Conservation (phyloP, 2,329 filamentous ascomycete species). For the Venturia aucupariae region DNA sequence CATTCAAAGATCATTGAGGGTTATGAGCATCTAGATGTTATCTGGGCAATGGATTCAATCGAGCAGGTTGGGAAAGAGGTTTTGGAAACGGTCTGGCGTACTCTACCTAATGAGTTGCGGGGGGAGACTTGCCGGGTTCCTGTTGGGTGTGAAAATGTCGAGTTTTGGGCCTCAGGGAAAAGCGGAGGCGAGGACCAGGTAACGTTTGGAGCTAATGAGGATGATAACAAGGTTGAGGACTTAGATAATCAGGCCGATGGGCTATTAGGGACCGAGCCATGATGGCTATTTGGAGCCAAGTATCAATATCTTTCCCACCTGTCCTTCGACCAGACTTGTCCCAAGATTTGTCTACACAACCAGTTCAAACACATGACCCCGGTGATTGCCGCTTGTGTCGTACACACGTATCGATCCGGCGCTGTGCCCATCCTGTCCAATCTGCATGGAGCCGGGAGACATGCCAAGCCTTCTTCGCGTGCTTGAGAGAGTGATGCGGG, state of each 20-base stretch:
- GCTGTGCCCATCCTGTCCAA: neutral
- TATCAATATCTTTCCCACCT: neutral
- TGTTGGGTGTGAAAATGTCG: conserved; percentile 19
- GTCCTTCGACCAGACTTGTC: neutral
- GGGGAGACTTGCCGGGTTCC: conserved; percentile 53
- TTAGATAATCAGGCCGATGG: neutral
- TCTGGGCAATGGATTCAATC: conserved; percentile 87
- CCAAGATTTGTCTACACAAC: neutral
- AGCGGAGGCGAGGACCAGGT: neutral
- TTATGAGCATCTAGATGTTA: conserved; percentile 89
- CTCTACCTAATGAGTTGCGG: conserved; percentile 47
- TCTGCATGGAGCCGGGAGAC: neutral
- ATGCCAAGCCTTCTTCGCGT: neutral
- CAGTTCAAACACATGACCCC: neutral
- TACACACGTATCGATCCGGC: neutral
- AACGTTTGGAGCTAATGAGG: neutral
- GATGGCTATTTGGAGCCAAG: neutral
- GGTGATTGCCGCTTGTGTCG: neutral
- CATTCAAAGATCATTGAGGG: conserved; percentile 75
- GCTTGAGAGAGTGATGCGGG: neutral
- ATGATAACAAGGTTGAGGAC: neutral
- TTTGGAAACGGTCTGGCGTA: conserved; percentile 76
- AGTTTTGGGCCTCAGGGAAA: neutral
- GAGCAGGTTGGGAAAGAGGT: conserved; percentile 77
- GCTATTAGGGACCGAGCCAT: neutral